These are phyloP conservation scores for Penicillium crystallinum DNA, from an alignment of 495 filamentous ascomycete species.

Conservation along the genomic window DNA sequence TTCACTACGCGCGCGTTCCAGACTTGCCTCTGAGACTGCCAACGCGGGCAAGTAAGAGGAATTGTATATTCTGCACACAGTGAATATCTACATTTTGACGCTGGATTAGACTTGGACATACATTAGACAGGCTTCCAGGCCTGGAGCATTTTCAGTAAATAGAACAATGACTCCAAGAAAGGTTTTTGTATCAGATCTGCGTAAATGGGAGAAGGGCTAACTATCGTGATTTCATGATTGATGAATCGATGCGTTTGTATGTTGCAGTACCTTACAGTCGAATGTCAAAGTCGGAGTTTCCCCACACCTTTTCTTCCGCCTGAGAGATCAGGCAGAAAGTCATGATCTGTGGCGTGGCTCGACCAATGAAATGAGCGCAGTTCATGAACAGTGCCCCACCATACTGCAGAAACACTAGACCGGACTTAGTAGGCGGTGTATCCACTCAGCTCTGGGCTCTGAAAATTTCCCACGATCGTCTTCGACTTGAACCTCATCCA, in stretches of 20 bases:
- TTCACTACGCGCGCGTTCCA: conserved; percentile 31
- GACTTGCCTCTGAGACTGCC: conserved; percentile 22
- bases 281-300: too few species aligned
- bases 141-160: too few species aligned
- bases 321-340: not conserved
- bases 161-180: too few species aligned
- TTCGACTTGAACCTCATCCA: conserved; percentile 4
- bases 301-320: not conserved
- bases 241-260: too few species aligned
- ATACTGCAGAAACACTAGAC: not conserved
- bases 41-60: not conserved
- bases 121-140: too few species aligned
- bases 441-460: not conserved
- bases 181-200: too few species aligned
- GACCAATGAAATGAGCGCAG: not conserved
- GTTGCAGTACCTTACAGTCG: too few species aligned
- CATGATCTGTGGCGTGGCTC: too few species aligned
- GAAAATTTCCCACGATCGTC: conserved; percentile 13
- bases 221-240: too few species aligned
- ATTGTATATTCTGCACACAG: not conserved
- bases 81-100: too few species aligned
- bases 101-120: too few species aligned
- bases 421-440: not conserved
- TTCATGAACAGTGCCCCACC: not conserved
- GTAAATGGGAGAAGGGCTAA: too few species aligned